A percentile compares a stretch with the other conserved stretches of the same genome.
Evolutionary conservation across 164 flowering plant genomes (phyloP).

Genomic region (Litsea cubeba): DNA sequence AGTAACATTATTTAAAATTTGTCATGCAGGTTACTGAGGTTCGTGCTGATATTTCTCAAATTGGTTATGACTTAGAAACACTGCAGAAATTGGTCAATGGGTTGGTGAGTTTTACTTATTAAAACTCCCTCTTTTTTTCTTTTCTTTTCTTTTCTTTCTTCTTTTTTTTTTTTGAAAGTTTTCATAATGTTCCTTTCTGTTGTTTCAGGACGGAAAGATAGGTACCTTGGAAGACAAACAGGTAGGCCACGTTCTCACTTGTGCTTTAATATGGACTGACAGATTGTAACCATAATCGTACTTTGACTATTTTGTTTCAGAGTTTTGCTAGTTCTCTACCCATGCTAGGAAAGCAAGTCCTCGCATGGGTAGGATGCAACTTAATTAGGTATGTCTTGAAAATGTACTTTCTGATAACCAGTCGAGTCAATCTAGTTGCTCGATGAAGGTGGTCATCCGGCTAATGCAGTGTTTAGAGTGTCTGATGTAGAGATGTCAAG

Average conservation of each 20-base stretch:
- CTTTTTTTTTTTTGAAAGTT: neutral
- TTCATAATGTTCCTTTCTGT: neutral
- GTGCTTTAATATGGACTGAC: neutral
- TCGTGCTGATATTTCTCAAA: slow-evolving; percentile 41
- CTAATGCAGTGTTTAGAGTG: no score
- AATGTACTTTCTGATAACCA: neutral
- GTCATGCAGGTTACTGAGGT: slow-evolving; percentile 52
- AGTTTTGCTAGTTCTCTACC: neutral
- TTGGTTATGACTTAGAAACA: slow-evolving; percentile 40
- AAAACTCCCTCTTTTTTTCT: neutral
- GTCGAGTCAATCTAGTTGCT: no score
- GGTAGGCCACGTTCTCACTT: slow-evolving; percentile 27
- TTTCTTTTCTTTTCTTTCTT: neutral
- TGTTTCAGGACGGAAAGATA: slow-evolving; percentile 67
- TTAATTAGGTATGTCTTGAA: neutral
- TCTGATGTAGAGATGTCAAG: no score
- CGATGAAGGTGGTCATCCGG: no score
- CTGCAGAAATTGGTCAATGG: slow-evolving; percentile 46
- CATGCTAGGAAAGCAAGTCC: no score
- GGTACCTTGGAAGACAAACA: slow-evolving; percentile 58
- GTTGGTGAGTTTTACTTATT: slow-evolving; percentile 12
- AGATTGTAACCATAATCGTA: no score
- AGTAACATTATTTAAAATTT: neutral
- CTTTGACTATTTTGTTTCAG: neutral
- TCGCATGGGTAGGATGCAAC: no score